Conservation (phyloP, 345 rosid genomes). For the Streptanthus diversifolius region DNA sequence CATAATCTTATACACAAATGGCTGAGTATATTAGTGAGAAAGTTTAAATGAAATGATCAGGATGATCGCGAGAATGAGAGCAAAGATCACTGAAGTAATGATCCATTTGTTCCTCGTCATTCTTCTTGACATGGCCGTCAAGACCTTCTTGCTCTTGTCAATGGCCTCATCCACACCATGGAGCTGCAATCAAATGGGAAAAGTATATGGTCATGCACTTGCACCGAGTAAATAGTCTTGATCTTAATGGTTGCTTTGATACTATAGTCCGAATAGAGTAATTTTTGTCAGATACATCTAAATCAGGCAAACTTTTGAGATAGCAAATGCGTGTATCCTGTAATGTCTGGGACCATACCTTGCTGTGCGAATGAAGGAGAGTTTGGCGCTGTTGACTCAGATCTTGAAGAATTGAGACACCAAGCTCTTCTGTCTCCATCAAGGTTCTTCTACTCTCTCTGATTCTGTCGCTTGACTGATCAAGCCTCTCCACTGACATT, state of each 20-base stretch:
- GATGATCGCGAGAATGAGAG: constrained; percentile 58
- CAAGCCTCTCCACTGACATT: constrained; percentile 66
- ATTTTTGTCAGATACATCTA: not conserved
- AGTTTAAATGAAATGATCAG: constrained; percentile 61
- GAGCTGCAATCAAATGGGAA: constrained; percentile 42
- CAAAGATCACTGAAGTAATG: constrained; percentile 46
- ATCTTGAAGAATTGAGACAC: constrained; percentile 83
- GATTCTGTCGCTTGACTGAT: constrained; percentile 64
- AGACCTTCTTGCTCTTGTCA: constrained; percentile 74
- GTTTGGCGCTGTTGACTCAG: constrained; percentile 77
- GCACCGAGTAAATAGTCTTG: not conserved
- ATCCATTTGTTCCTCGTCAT: constrained; percentile 81
- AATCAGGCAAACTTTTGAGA: too few species aligned
- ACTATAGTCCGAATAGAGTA: not conserved
- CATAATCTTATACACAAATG: constrained; percentile 6
- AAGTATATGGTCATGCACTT: not conserved
- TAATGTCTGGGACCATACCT: constrained; percentile 35
- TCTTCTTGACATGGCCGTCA: constrained; percentile 64
- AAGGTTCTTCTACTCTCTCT: constrained; percentile 75
- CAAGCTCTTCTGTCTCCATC: constrained; percentile 84
- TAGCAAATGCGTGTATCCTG: not conserved
- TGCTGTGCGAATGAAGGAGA: constrained; percentile 67
- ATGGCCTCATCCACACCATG: constrained; percentile 79
- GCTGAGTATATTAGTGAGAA: constrained; percentile 26
- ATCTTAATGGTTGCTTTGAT: not conserved